These are phyloP conservation scores for Gillenia trifoliata DNA, from an alignment of 306 rosid genomes.

Conservation along the genomic window DNA sequence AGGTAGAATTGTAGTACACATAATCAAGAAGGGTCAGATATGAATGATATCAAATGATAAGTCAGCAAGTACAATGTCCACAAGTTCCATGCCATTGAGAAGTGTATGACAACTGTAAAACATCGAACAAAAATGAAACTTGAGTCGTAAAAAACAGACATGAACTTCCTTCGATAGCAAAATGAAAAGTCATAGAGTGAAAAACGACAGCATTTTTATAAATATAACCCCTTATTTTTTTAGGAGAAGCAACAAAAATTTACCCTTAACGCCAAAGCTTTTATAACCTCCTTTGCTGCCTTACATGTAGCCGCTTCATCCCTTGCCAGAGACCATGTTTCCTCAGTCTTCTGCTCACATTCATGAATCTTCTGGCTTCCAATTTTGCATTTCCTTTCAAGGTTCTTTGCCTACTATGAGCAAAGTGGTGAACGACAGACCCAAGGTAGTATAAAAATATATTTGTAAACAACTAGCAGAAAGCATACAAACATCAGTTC, in stretches of 20 bases:
- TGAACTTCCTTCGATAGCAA: neutral
- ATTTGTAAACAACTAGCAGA: neutral
- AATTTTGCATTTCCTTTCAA: conserved; percentile 53
- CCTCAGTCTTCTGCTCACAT: conserved; percentile 49
- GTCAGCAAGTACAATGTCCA: neutral
- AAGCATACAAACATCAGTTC: neutral
- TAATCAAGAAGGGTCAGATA: neutral
- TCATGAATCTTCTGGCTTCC: conserved; percentile 47
- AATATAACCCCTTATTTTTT: neutral
- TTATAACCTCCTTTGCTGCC: conserved; percentile 69
- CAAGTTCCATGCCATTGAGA: neutral
- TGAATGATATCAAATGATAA: neutral
- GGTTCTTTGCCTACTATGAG: conserved; percentile 48
- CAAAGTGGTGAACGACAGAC: neutral
- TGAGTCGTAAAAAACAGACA: neutral
- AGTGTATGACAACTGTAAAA: neutral
- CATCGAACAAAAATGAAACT: neutral
- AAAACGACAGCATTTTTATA: neutral
- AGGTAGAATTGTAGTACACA: neutral
- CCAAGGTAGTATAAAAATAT: neutral
- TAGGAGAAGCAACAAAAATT: conserved; percentile 2
- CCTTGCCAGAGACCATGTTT: conserved; percentile 59
- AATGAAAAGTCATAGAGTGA: neutral
- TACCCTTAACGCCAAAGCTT: conserved; percentile 70
- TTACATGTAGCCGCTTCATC: conserved; percentile 70